phyloP scores from a whole-genome alignment of 2,329 filamentous ascomycete genomes.

The Mycosphaerelloides madeirae region DNA sequence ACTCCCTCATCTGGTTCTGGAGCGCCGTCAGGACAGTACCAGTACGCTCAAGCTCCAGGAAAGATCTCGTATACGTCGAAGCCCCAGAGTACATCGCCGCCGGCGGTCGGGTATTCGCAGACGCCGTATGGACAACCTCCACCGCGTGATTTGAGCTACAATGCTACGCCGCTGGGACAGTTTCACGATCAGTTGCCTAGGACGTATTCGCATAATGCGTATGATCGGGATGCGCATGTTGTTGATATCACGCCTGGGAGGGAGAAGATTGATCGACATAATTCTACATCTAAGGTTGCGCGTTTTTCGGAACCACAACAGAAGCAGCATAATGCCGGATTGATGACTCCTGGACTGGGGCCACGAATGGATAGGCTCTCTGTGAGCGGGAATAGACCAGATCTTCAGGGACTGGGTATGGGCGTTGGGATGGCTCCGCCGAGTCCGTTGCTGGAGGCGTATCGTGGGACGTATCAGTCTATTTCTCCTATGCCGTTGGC shows the following conservation, averaged over 20 bases:
- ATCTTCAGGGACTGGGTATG: conserved; percentile 31
- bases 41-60: conserved; percentile 39
- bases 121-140: conserved; percentile 16
- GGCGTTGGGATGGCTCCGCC: conserved; percentile 55
- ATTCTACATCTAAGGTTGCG: conserved; percentile 16
- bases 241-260: conserved; percentile 41
- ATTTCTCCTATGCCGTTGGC: conserved; percentile 93
- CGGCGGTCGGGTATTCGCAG: conserved; percentile 9
- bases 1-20: conserved; percentile 17
- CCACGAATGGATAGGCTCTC: conserved; percentile 44
- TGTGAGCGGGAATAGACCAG: conserved; percentile 43
- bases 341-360: conserved; percentile 32
- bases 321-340: conserved; percentile 12
- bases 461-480: conserved; percentile 88
- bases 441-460: conserved; percentile 85
- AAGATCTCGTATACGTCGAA: conserved; percentile 42
- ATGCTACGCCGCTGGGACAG: conserved; percentile 14
- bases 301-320: conserved; percentile 15
- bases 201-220: conserved; percentile 20
- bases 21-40: conserved; percentile 17
- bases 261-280: conserved; percentile 16
- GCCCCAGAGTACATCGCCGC: conserved; percentile 15
- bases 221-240: conserved; percentile 28
- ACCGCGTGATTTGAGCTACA: conserved; percentile 11
- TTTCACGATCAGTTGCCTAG: conserved; percentile 18